phyloP scores from a whole-genome alignment of 2,329 filamentous ascomycete species.

The Beauveria pseudobassiana region DNA sequence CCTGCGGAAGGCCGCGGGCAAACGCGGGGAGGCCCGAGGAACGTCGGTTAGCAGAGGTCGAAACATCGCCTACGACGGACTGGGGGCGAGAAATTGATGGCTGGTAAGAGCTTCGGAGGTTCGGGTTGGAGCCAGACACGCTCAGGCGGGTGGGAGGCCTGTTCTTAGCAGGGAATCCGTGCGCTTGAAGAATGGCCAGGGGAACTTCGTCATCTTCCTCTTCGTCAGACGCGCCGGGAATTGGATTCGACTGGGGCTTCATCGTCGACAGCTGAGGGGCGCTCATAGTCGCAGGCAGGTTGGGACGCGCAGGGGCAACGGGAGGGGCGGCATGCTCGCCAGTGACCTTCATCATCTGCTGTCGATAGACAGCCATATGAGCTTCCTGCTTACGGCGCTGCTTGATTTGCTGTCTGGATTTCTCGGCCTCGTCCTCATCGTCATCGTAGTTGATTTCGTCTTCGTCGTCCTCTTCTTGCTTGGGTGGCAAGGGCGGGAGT shows the following conservation, averaged over 20 bases:
- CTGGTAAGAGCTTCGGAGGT: slow-evolving; percentile 56
- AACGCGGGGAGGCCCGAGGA: slow-evolving; percentile 63
- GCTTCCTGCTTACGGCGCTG: slow-evolving; percentile 84
- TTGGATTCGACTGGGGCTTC: slow-evolving; percentile 29
- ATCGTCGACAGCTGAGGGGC: slow-evolving; percentile 48
- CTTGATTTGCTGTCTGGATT: slow-evolving; percentile 62
- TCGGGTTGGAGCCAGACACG: slow-evolving; percentile 61
- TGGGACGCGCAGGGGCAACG: slow-evolving; percentile 38
- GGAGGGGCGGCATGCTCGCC: slow-evolving; percentile 50
- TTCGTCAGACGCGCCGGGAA: slow-evolving; percentile 67
- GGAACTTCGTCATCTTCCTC: slow-evolving; percentile 90
- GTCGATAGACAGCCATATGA: slow-evolving; percentile 80
- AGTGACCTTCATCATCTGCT: slow-evolving; percentile 95
- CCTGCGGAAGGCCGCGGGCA: slow-evolving; percentile 71
- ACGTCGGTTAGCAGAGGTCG: slow-evolving; percentile 21
- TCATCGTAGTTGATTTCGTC: slow-evolving; percentile 61
- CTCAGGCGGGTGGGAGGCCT: slow-evolving; percentile 63
- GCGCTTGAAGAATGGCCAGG: slow-evolving; percentile 76
- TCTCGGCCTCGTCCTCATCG: slow-evolving; percentile 73
- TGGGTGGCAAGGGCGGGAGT: background rate
- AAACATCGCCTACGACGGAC: slow-evolving; percentile 48
- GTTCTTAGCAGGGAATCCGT: slow-evolving; percentile 77
- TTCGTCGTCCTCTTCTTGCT: slow-evolving; percentile 53
- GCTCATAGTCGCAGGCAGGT: slow-evolving; percentile 51
- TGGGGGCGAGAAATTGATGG: slow-evolving; percentile 28